These are phyloP conservation scores for Lithospermum erythrorhizon DNA, from an alignment of 257 asterid species.

Conservation along the genomic window DNA sequence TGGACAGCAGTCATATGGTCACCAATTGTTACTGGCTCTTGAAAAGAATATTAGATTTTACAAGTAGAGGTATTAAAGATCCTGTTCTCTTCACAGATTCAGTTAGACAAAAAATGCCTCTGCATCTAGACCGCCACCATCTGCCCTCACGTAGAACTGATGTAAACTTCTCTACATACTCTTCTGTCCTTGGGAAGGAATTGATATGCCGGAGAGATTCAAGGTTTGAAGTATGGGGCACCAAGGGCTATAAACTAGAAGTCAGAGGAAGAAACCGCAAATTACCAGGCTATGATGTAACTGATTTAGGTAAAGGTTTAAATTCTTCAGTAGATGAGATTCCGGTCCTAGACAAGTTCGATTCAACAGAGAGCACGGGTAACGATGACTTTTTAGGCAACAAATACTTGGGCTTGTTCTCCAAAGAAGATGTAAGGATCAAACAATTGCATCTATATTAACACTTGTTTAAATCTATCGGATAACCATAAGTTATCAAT, in stretches of 20 bases:
- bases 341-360: slow-evolving; percentile 17
- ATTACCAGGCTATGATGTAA: slow-evolving; percentile 53
- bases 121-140: slow-evolving; percentile 54
- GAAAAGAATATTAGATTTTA: slow-evolving; percentile 73
- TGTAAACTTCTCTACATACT: slow-evolving; percentile 77
- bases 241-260: slow-evolving; percentile 65
- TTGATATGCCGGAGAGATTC: slow-evolving; percentile 73
- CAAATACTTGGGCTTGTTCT: slow-evolving; percentile 54
- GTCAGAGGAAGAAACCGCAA: slow-evolving; percentile 67
- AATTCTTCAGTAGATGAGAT: slow-evolving; percentile 34
- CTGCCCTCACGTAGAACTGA: slow-evolving; percentile 90
- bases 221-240: slow-evolving; percentile 87
- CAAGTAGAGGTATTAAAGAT: slow-evolving; percentile 50
- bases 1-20: slow-evolving; percentile 99
- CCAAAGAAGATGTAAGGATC: slow-evolving; percentile 71
- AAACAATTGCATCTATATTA: background rate
- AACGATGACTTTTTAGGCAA: slow-evolving; percentile 36
- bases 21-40: slow-evolving; percentile 94
- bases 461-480: background rate
- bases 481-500: background rate
- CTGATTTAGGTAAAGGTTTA: slow-evolving; percentile 44
- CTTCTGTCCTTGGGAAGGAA: slow-evolving; percentile 66
- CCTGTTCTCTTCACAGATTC: slow-evolving; percentile 68
- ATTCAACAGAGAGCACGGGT: slow-evolving; percentile 12
- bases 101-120: slow-evolving; percentile 41